phyloP scores from a whole-genome alignment of 2,329 filamentous ascomycete species.

The Teratosphaeria nubilosa region DNA sequence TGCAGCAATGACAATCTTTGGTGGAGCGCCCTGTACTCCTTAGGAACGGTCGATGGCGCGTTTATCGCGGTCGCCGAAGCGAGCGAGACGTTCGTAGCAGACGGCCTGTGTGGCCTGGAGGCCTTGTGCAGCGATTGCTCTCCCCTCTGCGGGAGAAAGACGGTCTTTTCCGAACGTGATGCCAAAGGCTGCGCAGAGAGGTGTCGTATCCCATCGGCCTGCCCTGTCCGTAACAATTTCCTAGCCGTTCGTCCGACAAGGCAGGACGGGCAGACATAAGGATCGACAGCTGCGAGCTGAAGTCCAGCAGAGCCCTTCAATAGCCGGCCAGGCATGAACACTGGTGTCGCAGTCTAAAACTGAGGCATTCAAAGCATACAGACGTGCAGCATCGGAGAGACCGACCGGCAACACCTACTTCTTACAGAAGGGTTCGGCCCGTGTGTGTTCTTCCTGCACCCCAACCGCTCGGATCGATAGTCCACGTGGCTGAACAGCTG shows the following conservation, averaged over 20 bases:
- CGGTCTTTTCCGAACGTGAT: not conserved
- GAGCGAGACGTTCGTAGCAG: slow-evolving; percentile 27
- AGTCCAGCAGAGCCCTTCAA: not conserved
- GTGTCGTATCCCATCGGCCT: not conserved
- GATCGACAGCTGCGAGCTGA: not conserved
- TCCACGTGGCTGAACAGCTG: not conserved
- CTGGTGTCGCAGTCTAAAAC: not conserved
- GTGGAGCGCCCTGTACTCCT: slow-evolving; percentile 48
- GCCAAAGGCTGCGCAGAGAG: not conserved
- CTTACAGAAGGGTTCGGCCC: not conserved
- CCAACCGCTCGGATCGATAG: not conserved
- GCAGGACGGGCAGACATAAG: not conserved
- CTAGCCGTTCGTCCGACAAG: not conserved
- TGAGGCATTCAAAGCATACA: not conserved
- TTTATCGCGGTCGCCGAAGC: slow-evolving; percentile 46
- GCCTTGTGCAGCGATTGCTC: not conserved
- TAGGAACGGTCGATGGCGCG: slow-evolving; percentile 42
- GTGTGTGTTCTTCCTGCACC: not conserved
- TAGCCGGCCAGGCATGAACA: not conserved
- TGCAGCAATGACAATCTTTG: slow-evolving; percentile 51
- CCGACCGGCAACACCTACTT: not conserved
- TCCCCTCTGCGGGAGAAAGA: not conserved
- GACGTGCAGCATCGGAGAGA: not conserved
- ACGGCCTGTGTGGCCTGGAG: not conserved
- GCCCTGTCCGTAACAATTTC: not conserved